Evolutionary conservation across 2,329 filamentous ascomycete genomes (phyloP).

Genomic region (Beauveria sp.): DNA sequence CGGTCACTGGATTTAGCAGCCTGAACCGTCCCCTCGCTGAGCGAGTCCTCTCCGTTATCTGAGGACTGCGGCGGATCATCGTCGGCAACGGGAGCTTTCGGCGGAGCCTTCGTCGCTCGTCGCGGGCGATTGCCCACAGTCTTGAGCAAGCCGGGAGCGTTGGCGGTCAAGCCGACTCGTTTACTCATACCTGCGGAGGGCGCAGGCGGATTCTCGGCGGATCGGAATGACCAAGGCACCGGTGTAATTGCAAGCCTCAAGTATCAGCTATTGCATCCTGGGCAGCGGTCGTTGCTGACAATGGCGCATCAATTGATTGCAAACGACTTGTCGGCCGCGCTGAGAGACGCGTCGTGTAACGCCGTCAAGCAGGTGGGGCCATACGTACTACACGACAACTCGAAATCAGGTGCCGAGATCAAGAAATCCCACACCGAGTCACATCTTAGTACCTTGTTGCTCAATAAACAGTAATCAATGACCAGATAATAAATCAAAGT

Average conservation of each 20-base stretch:
- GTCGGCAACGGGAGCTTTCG: background rate
- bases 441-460: no score
- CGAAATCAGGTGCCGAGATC: no score
- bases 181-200: background rate
- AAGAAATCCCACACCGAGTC: no score
- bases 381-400: background rate
- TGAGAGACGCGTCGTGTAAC: background rate
- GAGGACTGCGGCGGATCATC: slow-evolving; percentile 22
- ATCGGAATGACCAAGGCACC: background rate
- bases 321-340: background rate
- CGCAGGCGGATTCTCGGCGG: background rate
- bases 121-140: slow-evolving; percentile 11
- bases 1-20: slow-evolving; percentile 1
- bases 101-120: slow-evolving; percentile 13
- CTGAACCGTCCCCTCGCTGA: slow-evolving; percentile 3
- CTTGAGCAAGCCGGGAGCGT: slow-evolving; percentile 16
- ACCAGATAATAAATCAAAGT: no score
- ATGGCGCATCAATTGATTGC: background rate
- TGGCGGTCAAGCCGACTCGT: slow-evolving; percentile 18
- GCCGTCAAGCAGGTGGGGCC: background rate
- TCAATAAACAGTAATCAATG: no score
- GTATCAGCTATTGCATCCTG: background rate
- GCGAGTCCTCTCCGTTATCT: slow-evolving; percentile 19
- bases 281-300: background rate
- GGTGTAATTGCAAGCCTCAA: background rate